A percentile compares a stretch with the other conserved stretches of the same genome.
Evolutionary conservation across 371 early-diverging fungal species (phyloP).

Genomic region (Synchytrium microbalum): DNA sequence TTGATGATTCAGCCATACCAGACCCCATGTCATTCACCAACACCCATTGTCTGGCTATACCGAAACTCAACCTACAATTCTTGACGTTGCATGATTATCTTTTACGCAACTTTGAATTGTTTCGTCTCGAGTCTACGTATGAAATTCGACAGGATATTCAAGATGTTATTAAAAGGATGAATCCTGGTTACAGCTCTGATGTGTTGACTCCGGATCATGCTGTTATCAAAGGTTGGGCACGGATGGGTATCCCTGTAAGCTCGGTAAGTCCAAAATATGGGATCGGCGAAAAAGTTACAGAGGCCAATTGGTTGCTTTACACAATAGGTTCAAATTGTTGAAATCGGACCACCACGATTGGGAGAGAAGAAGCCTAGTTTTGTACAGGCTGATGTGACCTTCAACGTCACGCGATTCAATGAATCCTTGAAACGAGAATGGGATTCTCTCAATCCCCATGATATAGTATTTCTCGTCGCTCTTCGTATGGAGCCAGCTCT

Average conservation of each 20-base stretch:
- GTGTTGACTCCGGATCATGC: conserved; percentile 41
- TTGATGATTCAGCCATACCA: conserved; percentile 30
- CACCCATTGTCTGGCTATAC: conserved; percentile 65
- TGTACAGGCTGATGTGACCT: conserved; percentile 69
- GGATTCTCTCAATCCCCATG: conserved; percentile 74
- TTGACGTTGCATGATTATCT: conserved; percentile 87
- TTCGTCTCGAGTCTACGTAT: conserved; percentile 66
- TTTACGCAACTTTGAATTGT: conserved; percentile 73
- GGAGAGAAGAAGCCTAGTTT: conserved; percentile 63
- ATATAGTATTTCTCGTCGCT: conserved; percentile 69
- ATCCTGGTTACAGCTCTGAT: conserved; percentile 57
- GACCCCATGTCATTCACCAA: conserved; percentile 54
- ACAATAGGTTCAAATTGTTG: conserved; percentile 38
- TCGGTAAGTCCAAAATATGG: conserved; percentile 29
- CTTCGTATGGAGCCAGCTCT: conserved; percentile 50
- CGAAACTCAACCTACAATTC: conserved; percentile 89
- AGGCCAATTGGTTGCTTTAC: conserved; percentile 1
- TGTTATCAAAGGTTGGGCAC: conserved; percentile 80
- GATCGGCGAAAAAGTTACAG: background rate
- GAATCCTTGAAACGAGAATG: conserved; percentile 75
- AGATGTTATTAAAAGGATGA: conserved; percentile 73
- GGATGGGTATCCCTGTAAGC: conserved; percentile 76
- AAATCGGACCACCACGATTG: conserved; percentile 66
- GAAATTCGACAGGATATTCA: conserved; percentile 83
- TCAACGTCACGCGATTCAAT: conserved; percentile 54